Conservation (phyloP, 768 basidiomycete genomes). For the Paxillus ammoniavirescens region DNA sequence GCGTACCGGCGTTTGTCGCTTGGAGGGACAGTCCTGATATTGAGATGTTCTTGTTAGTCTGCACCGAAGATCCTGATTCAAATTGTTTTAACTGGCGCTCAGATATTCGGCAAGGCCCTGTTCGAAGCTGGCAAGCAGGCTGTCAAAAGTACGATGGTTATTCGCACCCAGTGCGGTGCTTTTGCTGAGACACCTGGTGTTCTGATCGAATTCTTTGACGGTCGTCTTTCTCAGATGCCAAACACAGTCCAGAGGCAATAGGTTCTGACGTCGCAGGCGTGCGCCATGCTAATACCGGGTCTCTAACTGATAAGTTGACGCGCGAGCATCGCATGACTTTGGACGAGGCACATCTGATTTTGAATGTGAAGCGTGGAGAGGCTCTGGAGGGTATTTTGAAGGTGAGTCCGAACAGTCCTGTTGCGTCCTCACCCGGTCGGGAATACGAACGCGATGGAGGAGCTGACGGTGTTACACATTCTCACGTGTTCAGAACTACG, state of each 20-base stretch:
- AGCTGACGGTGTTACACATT: constrained; percentile 4
- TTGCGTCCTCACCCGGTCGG: background rate
- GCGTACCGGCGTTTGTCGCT: background rate
- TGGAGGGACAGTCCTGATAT: background rate
- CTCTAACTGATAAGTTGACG: constrained; percentile 76
- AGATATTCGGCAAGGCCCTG: constrained; percentile 90
- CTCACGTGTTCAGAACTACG: constrained; percentile 68
- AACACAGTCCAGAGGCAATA: constrained; percentile 70
- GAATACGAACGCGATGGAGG: background rate
- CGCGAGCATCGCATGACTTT: constrained; percentile 88
- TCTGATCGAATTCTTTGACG: background rate
- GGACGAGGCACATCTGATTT: constrained; percentile 91
- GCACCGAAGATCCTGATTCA: constrained; percentile 78
- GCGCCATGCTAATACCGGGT: constrained; percentile 70
- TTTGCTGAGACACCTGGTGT: background rate
- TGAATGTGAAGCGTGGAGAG: constrained; percentile 82
- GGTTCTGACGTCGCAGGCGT: constrained; percentile 71
- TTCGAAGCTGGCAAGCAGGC: constrained; percentile 90
- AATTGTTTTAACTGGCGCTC: constrained; percentile 71
- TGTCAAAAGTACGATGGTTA: constrained; percentile 71
- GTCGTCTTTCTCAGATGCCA: constrained; percentile 65
- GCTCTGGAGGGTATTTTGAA: constrained; percentile 66
- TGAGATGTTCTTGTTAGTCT: constrained; percentile 46
- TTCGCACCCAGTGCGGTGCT: background rate
- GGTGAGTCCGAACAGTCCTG: constrained; percentile 41